Percentiles rank a stretch among this genome's conserved stretches.
Conservation (phyloP, 1,284 basidiomycete species). For the Calocybe gambosa region DNA sequence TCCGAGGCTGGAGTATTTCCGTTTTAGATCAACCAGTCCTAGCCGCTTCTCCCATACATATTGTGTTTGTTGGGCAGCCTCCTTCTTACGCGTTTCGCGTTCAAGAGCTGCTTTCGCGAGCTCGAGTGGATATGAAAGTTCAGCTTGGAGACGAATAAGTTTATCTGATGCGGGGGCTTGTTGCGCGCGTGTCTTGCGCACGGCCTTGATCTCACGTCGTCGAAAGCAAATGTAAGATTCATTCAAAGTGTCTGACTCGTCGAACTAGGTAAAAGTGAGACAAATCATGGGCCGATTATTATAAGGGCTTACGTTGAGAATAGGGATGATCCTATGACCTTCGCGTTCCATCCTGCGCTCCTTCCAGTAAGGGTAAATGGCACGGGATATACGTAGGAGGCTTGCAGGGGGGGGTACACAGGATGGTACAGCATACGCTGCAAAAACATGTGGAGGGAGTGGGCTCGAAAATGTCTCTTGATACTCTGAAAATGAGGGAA, state of each 20-base stretch:
- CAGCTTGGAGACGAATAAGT: slow-evolving; percentile 73
- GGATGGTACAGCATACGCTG: slow-evolving; percentile 53
- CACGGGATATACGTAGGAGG: slow-evolving; percentile 59
- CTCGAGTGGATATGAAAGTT: slow-evolving; percentile 69
- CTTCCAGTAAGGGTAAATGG: slow-evolving; percentile 79
- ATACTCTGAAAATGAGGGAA: slow-evolving; percentile 78
- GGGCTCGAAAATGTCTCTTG: slow-evolving; percentile 63
- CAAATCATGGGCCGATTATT: neutral
- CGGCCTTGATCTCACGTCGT: slow-evolving; percentile 88
- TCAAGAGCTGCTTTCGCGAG: slow-evolving; percentile 64
- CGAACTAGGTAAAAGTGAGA: slow-evolving; percentile 46
- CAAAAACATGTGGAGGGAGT: slow-evolving; percentile 53
- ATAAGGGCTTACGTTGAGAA: slow-evolving; percentile 58
- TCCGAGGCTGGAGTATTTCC: slow-evolving; percentile 62
- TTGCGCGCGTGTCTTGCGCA: slow-evolving; percentile 90
- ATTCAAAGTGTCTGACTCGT: slow-evolving; percentile 85
- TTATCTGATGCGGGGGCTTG: slow-evolving; percentile 88
- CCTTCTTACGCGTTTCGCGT: slow-evolving; percentile 75
- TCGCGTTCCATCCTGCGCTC: slow-evolving; percentile 67
- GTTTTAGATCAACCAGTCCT: slow-evolving; percentile 74
- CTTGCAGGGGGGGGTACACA: slow-evolving; percentile 54
- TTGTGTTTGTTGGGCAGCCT: slow-evolving; percentile 51
- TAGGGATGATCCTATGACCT: slow-evolving; percentile 76
- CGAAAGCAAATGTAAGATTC: slow-evolving; percentile 99
- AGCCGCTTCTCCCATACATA: slow-evolving; percentile 78